Conservation (phyloP, 768 basidiomycete genomes). For the Suillus decipiens region DNA sequence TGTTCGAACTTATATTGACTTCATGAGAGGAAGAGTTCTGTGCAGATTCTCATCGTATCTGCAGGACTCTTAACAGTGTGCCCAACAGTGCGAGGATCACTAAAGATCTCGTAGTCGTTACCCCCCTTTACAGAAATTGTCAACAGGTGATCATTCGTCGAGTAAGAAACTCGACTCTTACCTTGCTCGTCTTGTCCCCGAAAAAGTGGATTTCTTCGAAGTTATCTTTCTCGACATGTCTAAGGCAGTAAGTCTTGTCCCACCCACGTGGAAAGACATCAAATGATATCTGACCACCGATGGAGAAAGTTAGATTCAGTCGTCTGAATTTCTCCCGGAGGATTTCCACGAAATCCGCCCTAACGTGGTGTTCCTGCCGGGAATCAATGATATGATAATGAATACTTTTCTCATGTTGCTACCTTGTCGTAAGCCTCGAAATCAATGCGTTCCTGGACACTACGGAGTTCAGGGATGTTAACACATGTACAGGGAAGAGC, state of each 20-base stretch:
- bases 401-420: neutral
- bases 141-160: conserved; percentile 2
- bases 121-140: conserved; percentile 64
- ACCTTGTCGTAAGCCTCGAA: conserved; percentile 87
- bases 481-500: neutral
- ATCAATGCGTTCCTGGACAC: conserved; percentile 76
- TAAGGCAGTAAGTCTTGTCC: conserved; percentile 94
- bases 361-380: conserved; percentile 63
- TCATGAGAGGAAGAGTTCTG: conserved; percentile 62
- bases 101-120: conserved; percentile 92
- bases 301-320: conserved; percentile 65
- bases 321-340: conserved; percentile 75
- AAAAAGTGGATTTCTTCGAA: conserved; percentile 99
- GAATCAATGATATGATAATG: neutral
- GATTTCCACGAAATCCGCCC: conserved; percentile 74
- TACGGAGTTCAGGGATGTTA: conserved; percentile 32
- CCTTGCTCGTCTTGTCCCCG: conserved; percentile 88
- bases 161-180: conserved; percentile 23
- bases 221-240: conserved; percentile 77
- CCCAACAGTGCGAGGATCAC: conserved; percentile 81
- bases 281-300: conserved; percentile 96
- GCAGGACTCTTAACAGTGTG: conserved; percentile 76
- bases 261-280: conserved; percentile 91
- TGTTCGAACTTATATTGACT: neutral
- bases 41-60: conserved; percentile 71